These are phyloP conservation scores for Elsinoe australis DNA, from an alignment of 2,329 filamentous ascomycete genomes.

Conservation along the genomic window DNA sequence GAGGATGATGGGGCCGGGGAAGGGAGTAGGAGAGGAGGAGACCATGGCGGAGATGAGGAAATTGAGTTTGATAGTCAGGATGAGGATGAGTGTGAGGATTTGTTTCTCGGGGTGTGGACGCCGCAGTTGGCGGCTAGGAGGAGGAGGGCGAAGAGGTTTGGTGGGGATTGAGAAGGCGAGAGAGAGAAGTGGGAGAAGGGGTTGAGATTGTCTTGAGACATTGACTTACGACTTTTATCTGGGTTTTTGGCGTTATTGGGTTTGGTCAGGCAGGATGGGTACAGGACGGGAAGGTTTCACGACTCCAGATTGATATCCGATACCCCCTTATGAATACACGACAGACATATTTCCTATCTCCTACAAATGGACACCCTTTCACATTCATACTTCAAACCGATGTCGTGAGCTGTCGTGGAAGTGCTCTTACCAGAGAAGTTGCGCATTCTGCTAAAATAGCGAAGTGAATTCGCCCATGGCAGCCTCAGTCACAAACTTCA, in stretches of 20 bases:
- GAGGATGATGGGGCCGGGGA: neutral
- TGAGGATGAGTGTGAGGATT: slow-evolving; percentile 59
- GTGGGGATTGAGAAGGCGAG: slow-evolving; percentile 12
- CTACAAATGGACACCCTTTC: no score
- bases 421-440: no score
- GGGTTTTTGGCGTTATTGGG: slow-evolving; percentile 1
- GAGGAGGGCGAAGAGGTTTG: slow-evolving; percentile 31
- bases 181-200: neutral
- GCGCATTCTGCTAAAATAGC: no score
- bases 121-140: slow-evolving; percentile 45
- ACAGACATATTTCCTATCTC: neutral
- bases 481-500: no score
- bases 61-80: slow-evolving; percentile 57
- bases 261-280: neutral
- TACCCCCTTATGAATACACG: slow-evolving; percentile 13
- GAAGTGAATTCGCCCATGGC: no score
- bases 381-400: no score
- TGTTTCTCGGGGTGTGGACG: slow-evolving; percentile 57
- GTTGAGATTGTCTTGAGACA: slow-evolving; percentile 1
- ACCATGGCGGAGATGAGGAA: slow-evolving; percentile 25
- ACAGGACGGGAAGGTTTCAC: slow-evolving; percentile 1
- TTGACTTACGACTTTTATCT: slow-evolving; percentile 1
- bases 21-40: neutral
- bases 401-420: no score
- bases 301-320: neutral